Base-by-base conservation (phyloP, 805 yeast genomes). In the Suhomyces tanzawaensis region DNA sequence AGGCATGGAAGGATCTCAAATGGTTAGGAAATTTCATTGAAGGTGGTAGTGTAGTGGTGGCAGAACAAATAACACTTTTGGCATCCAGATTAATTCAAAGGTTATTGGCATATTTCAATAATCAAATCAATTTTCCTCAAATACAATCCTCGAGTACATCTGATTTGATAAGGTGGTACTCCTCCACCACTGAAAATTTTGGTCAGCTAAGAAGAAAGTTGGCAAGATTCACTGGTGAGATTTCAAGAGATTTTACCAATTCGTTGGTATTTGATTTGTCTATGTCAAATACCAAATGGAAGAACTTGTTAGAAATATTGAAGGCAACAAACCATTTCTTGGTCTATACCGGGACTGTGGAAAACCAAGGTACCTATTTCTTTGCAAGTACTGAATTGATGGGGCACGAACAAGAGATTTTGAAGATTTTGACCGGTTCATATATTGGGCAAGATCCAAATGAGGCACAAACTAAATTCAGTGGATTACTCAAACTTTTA, bases 171-270 rank as follows among this genome's bases (percentile, higher is more conserved):
- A 71, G 88, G 36, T 89, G 89, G 90, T 72, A 79, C 46, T 68
- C 77, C 12, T 73, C 80, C 3, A 71, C 83, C 2, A 73, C 82
- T 40, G 93, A 84, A 47, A 82, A 79, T 41, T 76, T 81, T 51
- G 89, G 88, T 19, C 79, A 81, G 32, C 60, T 87, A 41, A 84
- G 93, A 52, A 79, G 98, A 51, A 87, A 87, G 53, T 72, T 91
- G 31, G 76, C 84, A 26, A 79, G 96, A 51, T 87, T 93, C 51
- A 77, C 85, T 25, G 74, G 79, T 25, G 75, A 77, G 19, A 66
- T 88, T 19, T 77, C 82, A 7, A 73, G 79, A 37, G 79, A 82
- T 29, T 86, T 87, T 48, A 85, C 83, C 42, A 90, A 89, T 53
- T 75, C 93, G 16, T 73, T 74, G 54, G 76, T 71, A 42, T 82